Percentiles rank a stretch among this genome's conserved stretches.
Conservation (phyloP, 805 yeast genomes). For the Lachancea cidri region DNA sequence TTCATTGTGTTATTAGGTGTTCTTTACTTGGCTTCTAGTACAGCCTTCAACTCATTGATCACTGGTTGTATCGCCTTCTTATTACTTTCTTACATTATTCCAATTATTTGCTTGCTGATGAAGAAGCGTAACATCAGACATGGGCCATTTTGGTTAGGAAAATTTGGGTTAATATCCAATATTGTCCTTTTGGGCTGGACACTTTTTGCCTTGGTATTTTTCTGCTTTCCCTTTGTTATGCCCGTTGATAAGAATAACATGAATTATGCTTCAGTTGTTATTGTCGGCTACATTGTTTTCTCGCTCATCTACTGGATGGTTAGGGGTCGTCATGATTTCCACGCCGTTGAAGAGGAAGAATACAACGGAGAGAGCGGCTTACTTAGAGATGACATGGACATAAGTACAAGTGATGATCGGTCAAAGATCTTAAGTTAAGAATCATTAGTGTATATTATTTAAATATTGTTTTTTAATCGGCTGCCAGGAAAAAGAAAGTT, state of each 20-base stretch:
- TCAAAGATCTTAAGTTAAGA: not conserved
- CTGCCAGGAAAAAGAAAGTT: conserved; percentile 1
- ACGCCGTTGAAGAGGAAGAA: conserved; percentile 25
- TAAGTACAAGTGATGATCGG: not conserved
- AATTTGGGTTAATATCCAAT: conserved; percentile 47
- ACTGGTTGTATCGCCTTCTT: conserved; percentile 60
- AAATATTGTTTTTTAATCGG: not conserved
- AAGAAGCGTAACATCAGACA: conserved; percentile 41
- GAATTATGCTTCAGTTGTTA: conserved; percentile 63
- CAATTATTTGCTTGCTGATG: conserved; percentile 45
- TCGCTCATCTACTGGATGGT: conserved; percentile 49
- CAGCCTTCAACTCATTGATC: conserved; percentile 64
- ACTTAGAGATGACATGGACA: not conserved
- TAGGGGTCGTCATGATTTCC: conserved; percentile 34
- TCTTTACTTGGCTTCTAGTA: conserved; percentile 58
- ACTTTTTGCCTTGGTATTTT: conserved; percentile 52
- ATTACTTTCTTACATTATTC: conserved; percentile 54
- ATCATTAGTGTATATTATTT: not conserved
- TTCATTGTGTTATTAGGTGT: conserved; percentile 52
- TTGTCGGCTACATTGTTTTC: conserved; percentile 42
- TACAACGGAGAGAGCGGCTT: conserved; percentile 1
- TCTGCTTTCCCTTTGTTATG: conserved; percentile 57
- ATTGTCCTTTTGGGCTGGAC: conserved; percentile 53
- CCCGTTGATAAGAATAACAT: conserved; percentile 58
- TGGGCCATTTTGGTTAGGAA: conserved; percentile 68